phyloP scores from a whole-genome alignment of 2,329 filamentous ascomycete genomes.

The Trichoderma sp. region DNA sequence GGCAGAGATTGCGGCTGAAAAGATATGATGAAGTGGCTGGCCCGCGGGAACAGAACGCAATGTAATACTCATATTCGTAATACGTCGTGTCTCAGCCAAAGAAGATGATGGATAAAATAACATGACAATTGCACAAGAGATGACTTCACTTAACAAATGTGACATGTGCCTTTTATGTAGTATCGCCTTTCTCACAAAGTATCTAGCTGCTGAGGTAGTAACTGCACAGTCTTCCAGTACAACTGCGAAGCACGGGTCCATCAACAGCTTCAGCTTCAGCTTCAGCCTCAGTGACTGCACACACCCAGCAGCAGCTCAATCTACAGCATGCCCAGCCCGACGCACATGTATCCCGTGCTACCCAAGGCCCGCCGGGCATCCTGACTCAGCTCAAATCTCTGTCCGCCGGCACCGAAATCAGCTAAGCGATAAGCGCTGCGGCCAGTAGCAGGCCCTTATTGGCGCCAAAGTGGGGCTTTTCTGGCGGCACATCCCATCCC shows the following conservation, averaged over 20 bases:
- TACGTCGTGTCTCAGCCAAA: not conserved
- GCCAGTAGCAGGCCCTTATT: slow-evolving; percentile 33
- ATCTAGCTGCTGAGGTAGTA: not conserved
- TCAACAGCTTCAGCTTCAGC: not conserved
- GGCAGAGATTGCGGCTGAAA: not conserved
- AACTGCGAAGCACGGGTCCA: not conserved
- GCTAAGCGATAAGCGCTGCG: slow-evolving; percentile 34
- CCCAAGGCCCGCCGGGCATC: not conserved
- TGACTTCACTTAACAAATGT: not conserved
- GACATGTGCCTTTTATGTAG: not conserved
- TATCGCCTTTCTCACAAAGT: not conserved
- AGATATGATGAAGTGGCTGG: slow-evolving; percentile 8
- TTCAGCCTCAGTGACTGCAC: not conserved
- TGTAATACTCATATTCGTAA: not conserved
- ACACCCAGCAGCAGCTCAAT: not conserved
- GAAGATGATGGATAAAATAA: not conserved
- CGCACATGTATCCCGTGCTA: not conserved
- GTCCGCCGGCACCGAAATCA: not conserved
- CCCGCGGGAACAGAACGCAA: not conserved
- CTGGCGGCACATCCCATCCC: slow-evolving; percentile 32
- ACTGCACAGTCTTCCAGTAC: not conserved
- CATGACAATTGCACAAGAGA: not conserved
- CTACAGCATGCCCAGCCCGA: not conserved
- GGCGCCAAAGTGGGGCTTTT: slow-evolving; percentile 6
- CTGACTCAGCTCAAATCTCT: slow-evolving; percentile 23